phyloP scores from a whole-genome alignment of 495 filamentous ascomycete genomes.

The Glarea lozoyensis region DNA sequence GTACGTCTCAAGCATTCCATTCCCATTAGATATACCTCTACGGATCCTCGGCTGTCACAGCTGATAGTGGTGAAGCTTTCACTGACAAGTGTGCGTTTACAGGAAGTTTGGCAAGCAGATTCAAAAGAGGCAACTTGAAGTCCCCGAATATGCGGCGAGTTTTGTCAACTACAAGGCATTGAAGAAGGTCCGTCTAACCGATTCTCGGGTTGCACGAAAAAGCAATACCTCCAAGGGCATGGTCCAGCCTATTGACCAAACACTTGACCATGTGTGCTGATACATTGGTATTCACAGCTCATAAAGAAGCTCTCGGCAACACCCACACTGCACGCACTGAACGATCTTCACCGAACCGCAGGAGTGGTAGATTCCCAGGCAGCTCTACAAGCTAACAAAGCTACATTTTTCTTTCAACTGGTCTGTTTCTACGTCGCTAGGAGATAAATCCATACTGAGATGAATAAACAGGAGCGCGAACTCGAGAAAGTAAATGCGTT shows the following conservation, averaged over 20 bases:
- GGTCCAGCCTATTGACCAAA: slow-evolving; percentile 11
- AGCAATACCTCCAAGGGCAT: slow-evolving; percentile 3
- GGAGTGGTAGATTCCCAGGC: slow-evolving; percentile 62
- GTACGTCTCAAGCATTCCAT: slow-evolving; percentile 19
- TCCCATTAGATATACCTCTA: too few relatives aligned
- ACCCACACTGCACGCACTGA: slow-evolving; percentile 68
- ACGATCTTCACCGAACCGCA: slow-evolving; percentile 43
- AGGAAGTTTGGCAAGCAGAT: slow-evolving; percentile 99
- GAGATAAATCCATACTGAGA: slow-evolving; percentile 11
- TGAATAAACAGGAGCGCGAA: slow-evolving; percentile 68
- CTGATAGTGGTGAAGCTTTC: background rate
- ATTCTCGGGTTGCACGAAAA: slow-evolving; percentile 4
- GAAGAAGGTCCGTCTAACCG: slow-evolving; percentile 68
- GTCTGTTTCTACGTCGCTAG: slow-evolving; percentile 38
- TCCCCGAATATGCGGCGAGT: slow-evolving; percentile 97
- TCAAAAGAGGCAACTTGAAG: slow-evolving; percentile 95
- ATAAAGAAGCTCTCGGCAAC: slow-evolving; percentile 96
- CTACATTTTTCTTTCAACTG: slow-evolving; percentile 96
- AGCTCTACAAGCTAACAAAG: slow-evolving; percentile 93
- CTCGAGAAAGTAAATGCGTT: slow-evolving; percentile 98
- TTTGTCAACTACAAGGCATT: slow-evolving; percentile 99
- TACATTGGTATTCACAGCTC: slow-evolving; percentile 49
- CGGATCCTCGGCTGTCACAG: too few relatives aligned
- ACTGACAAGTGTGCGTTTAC: background rate
- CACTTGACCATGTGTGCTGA: slow-evolving; percentile 14